Evolutionary conservation across 2,329 filamentous ascomycete genomes (phyloP).

Genomic region (Paecilomyces sp.): DNA sequence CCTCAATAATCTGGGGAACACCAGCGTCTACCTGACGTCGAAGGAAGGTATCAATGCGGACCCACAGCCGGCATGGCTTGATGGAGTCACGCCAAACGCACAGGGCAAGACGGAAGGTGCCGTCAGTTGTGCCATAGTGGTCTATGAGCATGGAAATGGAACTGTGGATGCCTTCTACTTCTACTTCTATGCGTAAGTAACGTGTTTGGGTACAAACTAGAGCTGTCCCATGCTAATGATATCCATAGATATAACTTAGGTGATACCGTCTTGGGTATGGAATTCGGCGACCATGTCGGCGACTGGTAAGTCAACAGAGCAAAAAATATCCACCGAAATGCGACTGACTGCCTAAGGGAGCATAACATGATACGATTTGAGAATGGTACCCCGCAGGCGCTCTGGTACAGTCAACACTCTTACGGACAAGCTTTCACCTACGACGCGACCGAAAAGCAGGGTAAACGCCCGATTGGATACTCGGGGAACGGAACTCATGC

Average conservation of each 20-base stretch:
- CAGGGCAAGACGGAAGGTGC: conserved; percentile 46
- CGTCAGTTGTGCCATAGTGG: conserved; percentile 47
- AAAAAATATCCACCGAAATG: neutral
- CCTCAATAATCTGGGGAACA: conserved; percentile 40
- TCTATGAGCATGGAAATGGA: conserved; percentile 49
- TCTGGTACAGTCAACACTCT: conserved; percentile 60
- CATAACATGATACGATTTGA: conserved; percentile 61
- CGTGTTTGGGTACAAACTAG: too few species aligned
- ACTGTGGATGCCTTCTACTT: conserved; percentile 57
- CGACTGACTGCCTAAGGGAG: conserved; percentile 39
- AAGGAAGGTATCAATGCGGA: conserved; percentile 38
- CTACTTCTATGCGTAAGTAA: conserved; percentile 50
- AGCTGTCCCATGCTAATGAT: conserved; percentile 1
- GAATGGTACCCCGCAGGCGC: conserved; percentile 45
- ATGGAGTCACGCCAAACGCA: conserved; percentile 47
- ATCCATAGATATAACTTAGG: conserved; percentile 44
- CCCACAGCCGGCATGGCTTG: conserved; percentile 40
- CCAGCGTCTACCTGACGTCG: conserved; percentile 44
- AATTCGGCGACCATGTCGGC: conserved; percentile 56
- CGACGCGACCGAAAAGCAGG: conserved; percentile 46
- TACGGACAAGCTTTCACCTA: conserved; percentile 59
- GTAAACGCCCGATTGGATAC: conserved; percentile 50
- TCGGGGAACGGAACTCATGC: conserved; percentile 57
- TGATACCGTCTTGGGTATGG: conserved; percentile 41
- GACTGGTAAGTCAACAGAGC: conserved; percentile 43